Conservation (phyloP, 2,329 filamentous ascomycete genomes). For the Paecilomyces niveus region DNA sequence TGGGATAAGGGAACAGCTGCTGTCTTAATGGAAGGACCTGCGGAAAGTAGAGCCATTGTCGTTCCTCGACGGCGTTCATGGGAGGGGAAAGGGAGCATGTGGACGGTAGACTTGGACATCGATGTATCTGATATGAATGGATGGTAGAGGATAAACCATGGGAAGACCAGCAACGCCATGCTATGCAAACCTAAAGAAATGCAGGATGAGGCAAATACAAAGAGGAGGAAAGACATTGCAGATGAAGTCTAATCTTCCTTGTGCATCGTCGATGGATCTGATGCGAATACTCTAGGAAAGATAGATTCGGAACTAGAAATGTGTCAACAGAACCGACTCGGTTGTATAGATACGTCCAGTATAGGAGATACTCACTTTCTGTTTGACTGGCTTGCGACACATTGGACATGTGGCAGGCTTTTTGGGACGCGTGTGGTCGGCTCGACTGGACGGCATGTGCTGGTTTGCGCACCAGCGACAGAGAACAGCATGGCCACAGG, state of each 20-base stretch:
- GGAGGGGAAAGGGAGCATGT: background rate
- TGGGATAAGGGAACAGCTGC: background rate
- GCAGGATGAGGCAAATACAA: background rate
- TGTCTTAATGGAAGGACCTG: background rate
- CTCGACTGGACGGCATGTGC: conserved; percentile 38
- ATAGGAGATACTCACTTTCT: conserved; percentile 16
- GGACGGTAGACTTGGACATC: background rate
- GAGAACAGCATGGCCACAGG: conserved; percentile 50
- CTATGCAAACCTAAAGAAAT: background rate
- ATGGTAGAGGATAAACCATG: background rate
- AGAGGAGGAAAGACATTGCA: background rate
- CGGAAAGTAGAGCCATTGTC: background rate
- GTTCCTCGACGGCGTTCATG: background rate
- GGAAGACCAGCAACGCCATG: conserved; percentile 1
- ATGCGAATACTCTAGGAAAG: background rate
- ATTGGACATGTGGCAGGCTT: conserved; percentile 18
- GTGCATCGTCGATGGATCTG: background rate
- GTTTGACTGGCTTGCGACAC: conserved; percentile 19
- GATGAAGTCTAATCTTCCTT: background rate
- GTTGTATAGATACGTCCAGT: background rate
- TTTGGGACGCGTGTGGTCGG: conserved; percentile 20
- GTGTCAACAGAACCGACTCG: background rate
- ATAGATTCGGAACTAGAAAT: conserved; percentile 3
- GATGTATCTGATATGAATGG: background rate
- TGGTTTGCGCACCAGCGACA: conserved; percentile 50